Base-by-base conservation (phyloP, 306 rosid species). In the Corylus avellana region DNA sequence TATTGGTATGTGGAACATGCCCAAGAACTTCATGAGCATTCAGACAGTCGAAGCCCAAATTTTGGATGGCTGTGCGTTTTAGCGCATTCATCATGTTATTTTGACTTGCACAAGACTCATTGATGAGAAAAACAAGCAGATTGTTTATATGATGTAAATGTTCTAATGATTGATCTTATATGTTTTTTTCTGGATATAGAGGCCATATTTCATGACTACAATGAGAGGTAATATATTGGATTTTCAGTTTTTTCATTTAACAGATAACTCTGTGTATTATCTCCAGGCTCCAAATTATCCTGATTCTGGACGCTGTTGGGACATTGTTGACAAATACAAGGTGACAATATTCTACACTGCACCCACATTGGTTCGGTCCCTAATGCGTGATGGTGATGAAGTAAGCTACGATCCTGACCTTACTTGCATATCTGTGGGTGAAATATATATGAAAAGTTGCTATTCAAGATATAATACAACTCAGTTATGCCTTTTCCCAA, bases 301-400 rank as follows among this genome's bases (percentile, higher is more conserved):
- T 67, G 89, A 96, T 77, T 18, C 94, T 58, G 99, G 99, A 72
- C 96, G 99, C 62, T 87, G 94, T 84, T 96, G 99, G 99, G 92
- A 93, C 85, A 91, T 96, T 84, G 98, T 96, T 74, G 99, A 96
- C 89, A 96, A 96, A 86, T 91, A 89, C 91, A 90, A 89, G 73
- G 98, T 96, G 76, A 32, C 97, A 20, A 83, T 93, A 90, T 93
- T 96, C 84, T 96, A 96, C 85, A 96, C 99, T 58, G 99, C 99
- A 69, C 99, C 99, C 73, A 96, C 99, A 64, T 82, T 96, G 89
- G 96, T 96, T 85, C 94, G 99, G 82, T 91, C 99, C 76, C 99
- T 96, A 86, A 96, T 96, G 99, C 97, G 97, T 50, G 94, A 93
- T 55, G 93, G 97, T 79, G 90, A 89, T 48, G 87, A 75, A 85